A percentile compares a stretch with the other conserved stretches of the same genome.
Evolutionary conservation across 192 early-diverging fungal genomes (phyloP).

Genomic region (Coemansia sp.): DNA sequence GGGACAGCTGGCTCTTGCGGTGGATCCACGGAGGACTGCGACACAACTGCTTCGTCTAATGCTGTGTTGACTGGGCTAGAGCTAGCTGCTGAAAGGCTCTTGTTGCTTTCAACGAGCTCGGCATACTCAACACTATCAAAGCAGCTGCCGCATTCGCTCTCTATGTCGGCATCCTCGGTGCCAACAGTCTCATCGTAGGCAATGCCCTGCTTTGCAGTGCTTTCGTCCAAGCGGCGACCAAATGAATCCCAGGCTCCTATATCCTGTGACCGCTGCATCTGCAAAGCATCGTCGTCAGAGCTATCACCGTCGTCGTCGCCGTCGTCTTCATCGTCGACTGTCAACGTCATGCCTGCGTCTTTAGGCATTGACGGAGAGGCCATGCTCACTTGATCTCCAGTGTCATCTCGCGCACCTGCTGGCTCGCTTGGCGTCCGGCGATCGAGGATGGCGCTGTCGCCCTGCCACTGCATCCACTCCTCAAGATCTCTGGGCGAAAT

Average conservation of each 20-base stretch:
- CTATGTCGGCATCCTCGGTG: neutral
- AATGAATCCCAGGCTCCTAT: neutral
- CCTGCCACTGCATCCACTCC: conserved; percentile 57
- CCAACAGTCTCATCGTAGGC: neutral
- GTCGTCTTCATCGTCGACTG: neutral
- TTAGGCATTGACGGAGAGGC: conserved; percentile 38
- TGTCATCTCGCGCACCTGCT: neutral
- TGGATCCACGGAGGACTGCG: neutral
- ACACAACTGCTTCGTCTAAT: neutral
- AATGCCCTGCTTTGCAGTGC: neutral
- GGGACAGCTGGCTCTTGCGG: neutral
- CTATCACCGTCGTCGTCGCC: neutral
- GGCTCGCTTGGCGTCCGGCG: neutral
- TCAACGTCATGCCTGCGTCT: neutral
- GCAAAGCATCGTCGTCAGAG: conserved; percentile 8
- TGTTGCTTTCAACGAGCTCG: conserved; percentile 2
- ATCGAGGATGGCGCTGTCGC: conserved; percentile 6
- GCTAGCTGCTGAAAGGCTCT: neutral
- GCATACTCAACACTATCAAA: conserved; percentile 6
- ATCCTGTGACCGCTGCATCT: conserved; percentile 5
- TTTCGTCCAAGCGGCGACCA: neutral
- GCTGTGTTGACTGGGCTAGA: neutral
- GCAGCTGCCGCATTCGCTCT: conserved; percentile 3
- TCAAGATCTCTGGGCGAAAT: conserved; percentile 51
- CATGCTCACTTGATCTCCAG: neutral